Percentiles rank a stretch among this genome's conserved stretches.
phyloP scores from a whole-genome alignment of 345 rosid genomes.

The Citrus australasica region DNA sequence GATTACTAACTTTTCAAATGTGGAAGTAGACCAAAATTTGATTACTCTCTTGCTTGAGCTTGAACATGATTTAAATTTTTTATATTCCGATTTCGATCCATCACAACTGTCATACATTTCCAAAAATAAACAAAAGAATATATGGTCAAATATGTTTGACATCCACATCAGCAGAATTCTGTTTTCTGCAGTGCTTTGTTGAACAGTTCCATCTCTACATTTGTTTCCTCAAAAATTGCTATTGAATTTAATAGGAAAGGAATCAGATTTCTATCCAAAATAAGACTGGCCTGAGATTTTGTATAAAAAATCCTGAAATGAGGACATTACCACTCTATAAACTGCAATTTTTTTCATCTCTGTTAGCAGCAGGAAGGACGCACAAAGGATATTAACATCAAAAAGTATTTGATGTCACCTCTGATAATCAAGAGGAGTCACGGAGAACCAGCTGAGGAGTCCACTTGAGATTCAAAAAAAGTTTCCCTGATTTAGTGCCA shows the following conservation, averaged over 20 bases:
- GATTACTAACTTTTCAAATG: no score
- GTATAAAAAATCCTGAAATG: background rate
- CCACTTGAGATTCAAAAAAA: conserved; percentile 73
- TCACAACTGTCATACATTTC: background rate
- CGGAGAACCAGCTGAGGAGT: conserved; percentile 61
- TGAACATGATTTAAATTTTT: background rate
- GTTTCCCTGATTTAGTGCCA: conserved; percentile 66
- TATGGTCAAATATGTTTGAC: background rate
- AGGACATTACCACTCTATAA: background rate
- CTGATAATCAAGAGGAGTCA: conserved; percentile 30
- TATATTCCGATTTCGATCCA: background rate
- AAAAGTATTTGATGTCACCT: background rate
- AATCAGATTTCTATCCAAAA: background rate
- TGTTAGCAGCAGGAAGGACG: background rate
- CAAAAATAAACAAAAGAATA: background rate
- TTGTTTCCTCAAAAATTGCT: background rate
- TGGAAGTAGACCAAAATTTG: background rate
- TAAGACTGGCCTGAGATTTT: background rate
- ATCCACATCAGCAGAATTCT: background rate
- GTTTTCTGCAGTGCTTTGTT: background rate
- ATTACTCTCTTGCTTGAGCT: background rate
- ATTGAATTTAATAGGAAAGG: background rate
- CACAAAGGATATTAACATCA: background rate
- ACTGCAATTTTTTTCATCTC: background rate
- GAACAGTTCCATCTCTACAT: background rate